Conservation (phyloP, 1,284 basidiomycete genomes). For the Fomitiporia mediterranea region DNA sequence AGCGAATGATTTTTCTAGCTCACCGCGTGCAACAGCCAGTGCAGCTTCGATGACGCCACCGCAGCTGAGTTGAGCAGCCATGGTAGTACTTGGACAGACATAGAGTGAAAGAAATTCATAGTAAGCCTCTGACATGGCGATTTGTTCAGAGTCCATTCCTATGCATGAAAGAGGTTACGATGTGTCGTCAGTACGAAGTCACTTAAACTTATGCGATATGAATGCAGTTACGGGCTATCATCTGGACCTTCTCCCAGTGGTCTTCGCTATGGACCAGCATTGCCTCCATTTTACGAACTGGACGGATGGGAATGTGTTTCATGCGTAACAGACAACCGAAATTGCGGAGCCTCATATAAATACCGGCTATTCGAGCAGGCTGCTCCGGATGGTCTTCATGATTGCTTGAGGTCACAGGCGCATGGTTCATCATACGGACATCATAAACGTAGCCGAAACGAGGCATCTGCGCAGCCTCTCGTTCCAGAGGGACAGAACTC, state of each 20-base stretch:
- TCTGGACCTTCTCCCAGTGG: slow-evolving; percentile 87
- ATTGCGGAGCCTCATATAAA: slow-evolving; percentile 62
- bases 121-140: slow-evolving; percentile 67
- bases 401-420: slow-evolving; percentile 33
- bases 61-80: slow-evolving; percentile 83
- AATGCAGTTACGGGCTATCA: slow-evolving; percentile 60
- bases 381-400: slow-evolving; percentile 76
- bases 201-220: slow-evolving; percentile 13
- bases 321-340: slow-evolving; percentile 68
- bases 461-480: background rate
- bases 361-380: slow-evolving; percentile 81
- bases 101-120: slow-evolving; percentile 92
- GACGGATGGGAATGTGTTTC: slow-evolving; percentile 73
- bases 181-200: slow-evolving; percentile 16
- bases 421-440: slow-evolving; percentile 83
- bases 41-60: slow-evolving; percentile 93
- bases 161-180: slow-evolving; percentile 32
- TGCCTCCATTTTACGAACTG: slow-evolving; percentile 74
- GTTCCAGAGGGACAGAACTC: slow-evolving; percentile 9
- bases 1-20: slow-evolving; percentile 86
- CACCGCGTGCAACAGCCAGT: slow-evolving; percentile 78
- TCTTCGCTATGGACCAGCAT: slow-evolving; percentile 86
- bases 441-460: slow-evolving; percentile 83
- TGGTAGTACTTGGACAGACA: slow-evolving; percentile 82
- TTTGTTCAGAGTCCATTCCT: slow-evolving; percentile 70